Evolutionary conservation across 2,329 filamentous ascomycete genomes (phyloP).

Genomic region (Alternaria gansuensis): DNA sequence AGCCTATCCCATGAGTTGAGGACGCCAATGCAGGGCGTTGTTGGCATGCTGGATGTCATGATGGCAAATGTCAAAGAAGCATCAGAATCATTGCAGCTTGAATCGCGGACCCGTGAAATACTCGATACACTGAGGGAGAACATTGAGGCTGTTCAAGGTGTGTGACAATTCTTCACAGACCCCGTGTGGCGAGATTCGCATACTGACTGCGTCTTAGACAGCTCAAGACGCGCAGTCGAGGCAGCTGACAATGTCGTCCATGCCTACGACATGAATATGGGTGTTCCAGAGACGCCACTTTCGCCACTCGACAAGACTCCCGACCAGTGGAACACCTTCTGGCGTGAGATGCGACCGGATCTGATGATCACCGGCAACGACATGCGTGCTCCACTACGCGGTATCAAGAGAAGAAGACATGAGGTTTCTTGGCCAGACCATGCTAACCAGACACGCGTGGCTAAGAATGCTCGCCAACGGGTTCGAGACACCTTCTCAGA

Average conservation of each 20-base stretch:
- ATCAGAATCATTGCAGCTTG: conserved; percentile 64
- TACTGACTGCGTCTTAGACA: conserved; percentile 60
- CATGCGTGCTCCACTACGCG: conserved; percentile 50
- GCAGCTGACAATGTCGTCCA: conserved; percentile 79
- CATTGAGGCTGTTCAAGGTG: conserved; percentile 75
- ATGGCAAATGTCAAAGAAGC: conserved; percentile 75
- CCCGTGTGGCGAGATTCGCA: neutral
- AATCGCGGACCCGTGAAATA: conserved; percentile 62
- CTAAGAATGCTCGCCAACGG: conserved; percentile 37
- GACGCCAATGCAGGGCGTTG: conserved; percentile 78
- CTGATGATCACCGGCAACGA: conserved; percentile 57
- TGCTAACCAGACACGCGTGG: conserved; percentile 36
- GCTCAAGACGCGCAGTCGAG: conserved; percentile 74
- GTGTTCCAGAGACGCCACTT: conserved; percentile 70
- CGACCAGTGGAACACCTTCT: conserved; percentile 39
- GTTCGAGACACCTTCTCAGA: conserved; percentile 44
- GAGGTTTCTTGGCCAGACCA: conserved; percentile 46
- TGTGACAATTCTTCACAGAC: neutral
- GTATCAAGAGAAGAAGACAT: conserved; percentile 57
- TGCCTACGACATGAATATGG: conserved; percentile 78
- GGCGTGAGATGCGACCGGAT: conserved; percentile 53
- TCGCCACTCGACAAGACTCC: conserved; percentile 51
- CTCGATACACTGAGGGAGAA: conserved; percentile 72
- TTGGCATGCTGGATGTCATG: conserved; percentile 80
- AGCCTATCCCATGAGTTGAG: conserved; percentile 75